phyloP scores from a whole-genome alignment of 164 flowering plant species.

The Magnolia officinalis region DNA sequence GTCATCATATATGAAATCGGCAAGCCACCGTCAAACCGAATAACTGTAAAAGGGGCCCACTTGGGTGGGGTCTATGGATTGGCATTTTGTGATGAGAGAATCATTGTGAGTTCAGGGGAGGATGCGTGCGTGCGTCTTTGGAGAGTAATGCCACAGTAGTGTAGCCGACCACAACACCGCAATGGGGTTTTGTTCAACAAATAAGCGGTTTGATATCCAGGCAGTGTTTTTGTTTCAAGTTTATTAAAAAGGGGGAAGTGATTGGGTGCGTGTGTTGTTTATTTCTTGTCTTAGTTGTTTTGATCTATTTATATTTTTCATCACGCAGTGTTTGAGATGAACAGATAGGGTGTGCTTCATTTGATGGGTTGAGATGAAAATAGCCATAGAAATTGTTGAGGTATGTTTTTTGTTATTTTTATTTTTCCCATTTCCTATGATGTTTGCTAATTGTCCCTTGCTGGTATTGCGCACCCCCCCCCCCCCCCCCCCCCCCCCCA shows the following conservation, averaged over 20 bases:
- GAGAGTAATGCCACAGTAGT: slow-evolving; percentile 48
- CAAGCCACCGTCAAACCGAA: slow-evolving; percentile 81
- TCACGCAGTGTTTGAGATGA: neutral
- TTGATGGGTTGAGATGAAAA: neutral
- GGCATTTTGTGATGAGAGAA: slow-evolving; percentile 62
- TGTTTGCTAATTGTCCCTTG: too few species aligned
- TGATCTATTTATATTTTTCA: neutral
- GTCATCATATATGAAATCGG: slow-evolving; percentile 73
- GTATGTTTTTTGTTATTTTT: too few species aligned
- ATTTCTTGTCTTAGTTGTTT: neutral
- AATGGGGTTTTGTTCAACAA: neutral
- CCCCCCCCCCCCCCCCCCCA: too few species aligned
- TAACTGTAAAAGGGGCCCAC: slow-evolving; percentile 88
- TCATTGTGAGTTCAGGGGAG: slow-evolving; percentile 81
- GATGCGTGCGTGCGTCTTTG: slow-evolving; percentile 93
- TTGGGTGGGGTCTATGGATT: slow-evolving; percentile 94
- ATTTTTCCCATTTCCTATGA: too few species aligned
- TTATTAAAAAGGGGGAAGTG: neutral
- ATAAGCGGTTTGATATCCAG: slow-evolving; percentile 10
- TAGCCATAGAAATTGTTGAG: neutral
- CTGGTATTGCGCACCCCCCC: too few species aligned
- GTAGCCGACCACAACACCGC: neutral
- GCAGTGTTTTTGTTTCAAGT: slow-evolving; percentile 3
- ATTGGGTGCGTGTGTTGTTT: neutral
- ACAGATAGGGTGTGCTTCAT: neutral